Conservation (phyloP, 2,329 filamentous ascomycete species). For the Tolypocladium ovalisporum region DNA sequence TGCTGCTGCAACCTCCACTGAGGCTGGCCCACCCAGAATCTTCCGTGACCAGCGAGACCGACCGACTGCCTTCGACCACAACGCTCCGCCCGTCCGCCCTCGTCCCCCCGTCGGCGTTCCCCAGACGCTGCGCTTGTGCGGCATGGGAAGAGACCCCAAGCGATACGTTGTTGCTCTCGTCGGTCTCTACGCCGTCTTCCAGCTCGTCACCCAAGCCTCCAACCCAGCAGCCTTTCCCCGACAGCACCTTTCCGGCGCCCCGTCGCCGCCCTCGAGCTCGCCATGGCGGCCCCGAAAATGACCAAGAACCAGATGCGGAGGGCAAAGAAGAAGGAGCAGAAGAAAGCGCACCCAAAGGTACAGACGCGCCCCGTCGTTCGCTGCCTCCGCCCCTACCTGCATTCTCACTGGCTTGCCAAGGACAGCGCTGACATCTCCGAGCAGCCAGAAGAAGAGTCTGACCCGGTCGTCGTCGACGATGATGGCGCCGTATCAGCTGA, state of each 20-base stretch:
- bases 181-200: constrained; percentile 23
- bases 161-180: constrained; percentile 21
- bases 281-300: constrained; percentile 59
- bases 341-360: constrained; percentile 53
- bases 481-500: not conserved
- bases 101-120: not conserved
- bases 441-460: not conserved
- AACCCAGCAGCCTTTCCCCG: constrained; percentile 17
- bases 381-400: not conserved
- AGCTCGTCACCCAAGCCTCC: constrained; percentile 21
- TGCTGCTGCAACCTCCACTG: not conserved
- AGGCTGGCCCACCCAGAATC: not conserved
- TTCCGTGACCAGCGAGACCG: not conserved
- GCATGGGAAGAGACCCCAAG: constrained; percentile 27
- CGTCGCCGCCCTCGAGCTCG: constrained; percentile 16
- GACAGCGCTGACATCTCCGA: not conserved
- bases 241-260: constrained; percentile 12
- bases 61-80: not conserved
- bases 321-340: constrained; percentile 89
- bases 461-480: not conserved
- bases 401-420: not conserved
- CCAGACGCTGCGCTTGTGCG: not conserved
- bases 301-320: constrained; percentile 91
- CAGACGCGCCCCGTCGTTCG: constrained; percentile 1
- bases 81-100: not conserved